Conservation (phyloP, 2,329 filamentous ascomycete genomes). For the Tolypocladium tundrense region DNA sequence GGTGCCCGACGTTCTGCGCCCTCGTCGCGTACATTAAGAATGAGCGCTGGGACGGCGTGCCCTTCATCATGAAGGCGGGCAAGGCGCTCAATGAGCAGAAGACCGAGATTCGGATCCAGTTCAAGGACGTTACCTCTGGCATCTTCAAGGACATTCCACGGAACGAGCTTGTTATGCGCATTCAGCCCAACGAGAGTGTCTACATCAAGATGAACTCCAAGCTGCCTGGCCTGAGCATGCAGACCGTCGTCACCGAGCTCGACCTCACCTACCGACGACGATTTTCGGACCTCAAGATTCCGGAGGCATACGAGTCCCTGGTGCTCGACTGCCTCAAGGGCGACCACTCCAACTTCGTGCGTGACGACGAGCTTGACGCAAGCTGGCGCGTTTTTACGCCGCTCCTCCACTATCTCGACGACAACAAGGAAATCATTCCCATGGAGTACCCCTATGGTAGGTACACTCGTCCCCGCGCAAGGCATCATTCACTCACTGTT, state of each 20-base stretch:
- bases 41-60: constrained; percentile 97
- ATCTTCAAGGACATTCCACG: constrained; percentile 99
- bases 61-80: constrained; percentile 98
- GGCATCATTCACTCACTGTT: neutral
- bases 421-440: constrained; percentile 98
- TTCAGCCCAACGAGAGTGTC: constrained; percentile 98
- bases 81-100: constrained; percentile 99
- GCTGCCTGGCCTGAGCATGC: constrained; percentile 95
- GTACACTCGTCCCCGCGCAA: constrained; percentile 18
- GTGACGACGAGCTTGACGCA: constrained; percentile 92
- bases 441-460: constrained; percentile 99
- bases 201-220: constrained; percentile 99
- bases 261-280: constrained; percentile 96
- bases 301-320: constrained; percentile 95
- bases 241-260: constrained; percentile 96
- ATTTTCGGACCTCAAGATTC: constrained; percentile 98
- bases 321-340: constrained; percentile 97
- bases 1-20: constrained; percentile 96
- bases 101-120: constrained; percentile 98
- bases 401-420: constrained; percentile 93
- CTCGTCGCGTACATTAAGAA: constrained; percentile 99
- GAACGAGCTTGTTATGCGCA: constrained; percentile 98
- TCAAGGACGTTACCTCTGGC: constrained; percentile 97
- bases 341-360: constrained; percentile 98
- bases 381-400: constrained; percentile 99